A percentile compares a stretch with the other conserved stretches of the same genome.
Conservation (phyloP, 768 basidiomycete genomes). For the Pleurotus giganteus region DNA sequence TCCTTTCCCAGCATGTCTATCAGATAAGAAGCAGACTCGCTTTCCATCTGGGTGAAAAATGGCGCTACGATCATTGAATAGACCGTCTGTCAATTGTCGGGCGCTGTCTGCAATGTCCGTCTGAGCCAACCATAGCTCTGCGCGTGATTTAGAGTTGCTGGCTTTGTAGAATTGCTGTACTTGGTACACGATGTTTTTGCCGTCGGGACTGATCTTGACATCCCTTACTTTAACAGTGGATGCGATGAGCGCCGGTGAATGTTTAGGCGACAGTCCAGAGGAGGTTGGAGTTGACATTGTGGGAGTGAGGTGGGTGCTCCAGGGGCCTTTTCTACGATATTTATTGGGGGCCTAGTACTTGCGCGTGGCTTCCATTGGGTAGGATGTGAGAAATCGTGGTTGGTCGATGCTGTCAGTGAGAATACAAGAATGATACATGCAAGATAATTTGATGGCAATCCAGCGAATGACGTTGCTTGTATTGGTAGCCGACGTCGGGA, state of each 20-base stretch:
- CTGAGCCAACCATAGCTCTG: conserved; percentile 30
- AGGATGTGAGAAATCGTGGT: too few species aligned
- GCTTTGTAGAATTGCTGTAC: conserved; percentile 28
- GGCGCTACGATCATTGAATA: conserved; percentile 25
- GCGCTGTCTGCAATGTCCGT: conserved; percentile 25
- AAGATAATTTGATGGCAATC: too few species aligned
- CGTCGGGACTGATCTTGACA: conserved; percentile 31
- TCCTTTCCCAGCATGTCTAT: conserved; percentile 24
- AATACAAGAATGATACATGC: too few species aligned
- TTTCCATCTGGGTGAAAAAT: conserved; percentile 30
- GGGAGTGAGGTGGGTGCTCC: background rate
- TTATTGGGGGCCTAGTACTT: background rate
- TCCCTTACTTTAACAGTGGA: conserved; percentile 30
- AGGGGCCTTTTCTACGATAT: background rate
- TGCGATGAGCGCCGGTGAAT: conserved; percentile 24
- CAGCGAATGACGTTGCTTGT: too few species aligned
- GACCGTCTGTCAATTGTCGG: conserved; percentile 24
- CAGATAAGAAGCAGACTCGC: conserved; percentile 28
- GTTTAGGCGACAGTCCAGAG: background rate
- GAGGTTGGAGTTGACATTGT: background rate
- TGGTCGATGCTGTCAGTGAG: too few species aligned
- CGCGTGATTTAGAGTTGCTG: conserved; percentile 17
- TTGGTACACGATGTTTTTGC: conserved; percentile 28
- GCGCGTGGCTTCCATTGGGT: too few species aligned
- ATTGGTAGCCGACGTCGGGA: too few species aligned